Evolutionary conservation across 176 grass and related monocot species (phyloP).

Genomic region (Calamus simplicifolius): DNA sequence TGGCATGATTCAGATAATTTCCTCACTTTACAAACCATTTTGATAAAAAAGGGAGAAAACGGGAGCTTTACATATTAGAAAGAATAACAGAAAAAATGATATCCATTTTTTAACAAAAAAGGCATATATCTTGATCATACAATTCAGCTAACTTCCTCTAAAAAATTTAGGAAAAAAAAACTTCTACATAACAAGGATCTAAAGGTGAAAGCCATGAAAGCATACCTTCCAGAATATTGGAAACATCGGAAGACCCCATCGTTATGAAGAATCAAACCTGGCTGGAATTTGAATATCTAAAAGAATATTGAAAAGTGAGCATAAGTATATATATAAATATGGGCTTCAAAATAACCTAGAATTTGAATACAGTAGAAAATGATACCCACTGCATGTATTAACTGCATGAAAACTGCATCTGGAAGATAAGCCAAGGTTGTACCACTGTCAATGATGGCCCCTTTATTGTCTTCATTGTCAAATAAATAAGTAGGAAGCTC

Average conservation of each 20-base stretch:
- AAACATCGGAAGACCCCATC: conserved; percentile 62
- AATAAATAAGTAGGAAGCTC: conserved; percentile 57
- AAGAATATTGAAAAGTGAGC: conserved; percentile 23
- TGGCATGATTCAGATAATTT: too few species aligned
- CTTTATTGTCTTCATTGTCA: conserved; percentile 31
- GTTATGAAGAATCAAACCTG: conserved; percentile 30
- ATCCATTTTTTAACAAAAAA: too few species aligned
- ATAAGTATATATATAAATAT: not conserved
- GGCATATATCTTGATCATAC: too few species aligned
- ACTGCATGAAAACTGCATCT: conserved; percentile 33
- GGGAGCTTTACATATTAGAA: too few species aligned
- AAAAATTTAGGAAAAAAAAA: too few species aligned
- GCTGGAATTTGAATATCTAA: conserved; percentile 59
- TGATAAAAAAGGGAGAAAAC: too few species aligned
- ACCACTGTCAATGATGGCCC: conserved; percentile 86
- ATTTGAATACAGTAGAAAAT: conserved; percentile 1
- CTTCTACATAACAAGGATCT: conserved; percentile 4
- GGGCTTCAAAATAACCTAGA: not conserved
- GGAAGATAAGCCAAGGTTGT: conserved; percentile 89
- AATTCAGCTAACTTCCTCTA: too few species aligned
- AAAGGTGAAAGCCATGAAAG: not conserved
- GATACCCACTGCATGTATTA: conserved; percentile 35
- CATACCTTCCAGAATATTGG: conserved; percentile 70
- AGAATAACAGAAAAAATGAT: too few species aligned
- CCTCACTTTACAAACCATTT: too few species aligned